Evolutionary conservation across 2,329 filamentous ascomycete genomes (phyloP), one percentile per base, ranked within the genome.

Genomic region (Fusarium setosum): DNA sequence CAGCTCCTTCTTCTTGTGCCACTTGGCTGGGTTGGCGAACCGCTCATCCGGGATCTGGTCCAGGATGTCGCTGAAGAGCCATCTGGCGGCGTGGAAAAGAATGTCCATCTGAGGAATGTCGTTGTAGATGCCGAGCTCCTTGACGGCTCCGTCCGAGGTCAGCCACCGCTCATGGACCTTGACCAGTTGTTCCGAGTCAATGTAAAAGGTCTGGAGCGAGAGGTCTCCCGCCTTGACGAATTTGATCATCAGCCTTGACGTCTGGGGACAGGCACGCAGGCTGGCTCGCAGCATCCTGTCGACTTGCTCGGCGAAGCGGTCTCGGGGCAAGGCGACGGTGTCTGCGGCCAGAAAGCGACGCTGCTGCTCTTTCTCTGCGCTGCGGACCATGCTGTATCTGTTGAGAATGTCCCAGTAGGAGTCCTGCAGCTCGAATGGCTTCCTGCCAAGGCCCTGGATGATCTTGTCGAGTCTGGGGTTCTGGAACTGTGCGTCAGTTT

Each of bases 101-200:
- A 52, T 6, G 21, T 65, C 42, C 4, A 2, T 4, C 15, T 53
- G n/a, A 5, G 17, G 13, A 7, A 52, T 24, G 4, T 37, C 20
- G 8, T 49, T 3, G 4, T 17, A 13, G 24, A 65, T 21, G 4
- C 17, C 42, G 26, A 59, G 34, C 21, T 37, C 24, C 3, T 32
- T 10, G 5, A 7, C 29, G 11, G 42, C 20, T 10, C 26, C 31
- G 17, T 6, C 12, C 4, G 4, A 17, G 26, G 21, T 24, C 4
- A 66, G 47, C 63, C 63, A 66, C 21, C 24, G 38, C 41, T 65
- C n/a, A 18, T 58, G 41, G 12, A 66, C 20, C 15, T 51, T 50
- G 50, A 51, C 38, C 12, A 50, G n/a, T 11, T 38, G 10, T 12
- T 50, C 38, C 3, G 20, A 29, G 13, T 52, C 31, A 5, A 50